These are phyloP conservation scores for Knoxdaviesia proteae DNA, from an alignment of 2,329 filamentous ascomycete genomes.

Conservation along the genomic window DNA sequence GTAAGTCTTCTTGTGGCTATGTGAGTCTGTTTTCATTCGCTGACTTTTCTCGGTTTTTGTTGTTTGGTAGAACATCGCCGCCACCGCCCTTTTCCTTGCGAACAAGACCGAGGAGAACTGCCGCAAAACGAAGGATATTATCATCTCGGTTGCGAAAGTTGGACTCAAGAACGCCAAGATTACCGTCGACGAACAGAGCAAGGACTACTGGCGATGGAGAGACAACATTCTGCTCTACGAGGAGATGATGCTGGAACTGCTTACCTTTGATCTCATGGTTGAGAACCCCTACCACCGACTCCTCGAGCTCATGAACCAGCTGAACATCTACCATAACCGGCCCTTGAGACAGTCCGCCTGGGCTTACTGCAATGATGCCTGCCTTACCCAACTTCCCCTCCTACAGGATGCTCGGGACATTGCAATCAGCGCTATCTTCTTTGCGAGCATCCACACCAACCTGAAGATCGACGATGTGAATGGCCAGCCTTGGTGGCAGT, in stretches of 20 bases:
- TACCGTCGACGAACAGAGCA: slow-evolving; percentile 86
- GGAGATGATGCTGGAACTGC: slow-evolving; percentile 71
- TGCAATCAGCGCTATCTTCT: slow-evolving; percentile 71
- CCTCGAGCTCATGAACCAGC: slow-evolving; percentile 57
- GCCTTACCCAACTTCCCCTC: slow-evolving; percentile 66
- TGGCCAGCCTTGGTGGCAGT: slow-evolving; percentile 73
- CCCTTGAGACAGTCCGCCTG: slow-evolving; percentile 67
- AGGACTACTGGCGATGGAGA: slow-evolving; percentile 95
- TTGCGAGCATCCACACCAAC: slow-evolving; percentile 55
- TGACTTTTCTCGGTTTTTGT: not conserved
- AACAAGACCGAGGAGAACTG: slow-evolving; percentile 97
- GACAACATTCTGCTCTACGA: slow-evolving; percentile 87
- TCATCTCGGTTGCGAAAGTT: slow-evolving; percentile 81
- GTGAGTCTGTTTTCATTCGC: not conserved
- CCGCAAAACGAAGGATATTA: slow-evolving; percentile 84
- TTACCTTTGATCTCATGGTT: slow-evolving; percentile 86
- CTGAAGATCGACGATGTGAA: slow-evolving; percentile 57
- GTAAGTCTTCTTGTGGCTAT: slow-evolving; percentile 25
- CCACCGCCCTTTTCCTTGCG: slow-evolving; percentile 77
- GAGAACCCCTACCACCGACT: slow-evolving; percentile 74
- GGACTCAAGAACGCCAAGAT: slow-evolving; percentile 86
- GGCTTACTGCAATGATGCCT: slow-evolving; percentile 85
- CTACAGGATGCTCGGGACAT: slow-evolving; percentile 62
- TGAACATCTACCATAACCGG: slow-evolving; percentile 61
- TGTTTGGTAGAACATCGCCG: slow-evolving; percentile 51